Conservation (phyloP, 2,329 filamentous ascomycete species). For the Tolypocladium ovalisporum region DNA sequence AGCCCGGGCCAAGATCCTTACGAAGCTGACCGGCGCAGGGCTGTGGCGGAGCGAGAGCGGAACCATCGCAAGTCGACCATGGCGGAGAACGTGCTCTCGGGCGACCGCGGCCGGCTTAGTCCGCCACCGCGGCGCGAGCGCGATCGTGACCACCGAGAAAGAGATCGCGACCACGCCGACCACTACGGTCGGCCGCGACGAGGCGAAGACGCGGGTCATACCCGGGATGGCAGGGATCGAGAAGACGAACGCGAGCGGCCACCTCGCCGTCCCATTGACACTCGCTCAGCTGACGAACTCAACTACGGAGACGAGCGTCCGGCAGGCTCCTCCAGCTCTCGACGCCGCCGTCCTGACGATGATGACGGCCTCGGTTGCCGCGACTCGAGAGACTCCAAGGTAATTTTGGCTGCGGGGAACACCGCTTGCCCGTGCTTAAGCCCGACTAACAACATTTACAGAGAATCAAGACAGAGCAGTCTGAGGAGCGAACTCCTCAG, state of each 20-base stretch:
- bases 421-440: background rate
- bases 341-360: conserved; percentile 69
- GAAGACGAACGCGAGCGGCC: conserved; percentile 84
- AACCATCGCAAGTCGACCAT: conserved; percentile 76
- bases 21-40: conserved; percentile 88
- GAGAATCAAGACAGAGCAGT: conserved; percentile 47
- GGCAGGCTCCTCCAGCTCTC: conserved; percentile 48
- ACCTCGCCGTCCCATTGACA: conserved; percentile 69
- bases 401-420: conserved; percentile 19
- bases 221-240: conserved; percentile 70
- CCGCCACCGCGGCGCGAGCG: conserved; percentile 29
- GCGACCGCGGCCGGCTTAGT: conserved; percentile 36
- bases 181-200: conserved; percentile 3
- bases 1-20: conserved; percentile 91
- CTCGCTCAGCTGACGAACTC: conserved; percentile 73
- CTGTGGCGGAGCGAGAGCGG: conserved; percentile 86
- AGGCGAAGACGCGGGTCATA: conserved; percentile 27
- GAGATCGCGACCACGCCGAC: conserved; percentile 21
- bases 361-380: conserved; percentile 59
- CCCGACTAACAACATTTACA: conserved; percentile 22
- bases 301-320: conserved; percentile 75
- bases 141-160: conserved; percentile 31
- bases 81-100: conserved; percentile 50
- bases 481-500: conserved; percentile 50
- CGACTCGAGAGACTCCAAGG: conserved; percentile 59